Evolutionary conservation across 441 rosid species (phyloP).

Genomic region (Manihot esculenta): DNA sequence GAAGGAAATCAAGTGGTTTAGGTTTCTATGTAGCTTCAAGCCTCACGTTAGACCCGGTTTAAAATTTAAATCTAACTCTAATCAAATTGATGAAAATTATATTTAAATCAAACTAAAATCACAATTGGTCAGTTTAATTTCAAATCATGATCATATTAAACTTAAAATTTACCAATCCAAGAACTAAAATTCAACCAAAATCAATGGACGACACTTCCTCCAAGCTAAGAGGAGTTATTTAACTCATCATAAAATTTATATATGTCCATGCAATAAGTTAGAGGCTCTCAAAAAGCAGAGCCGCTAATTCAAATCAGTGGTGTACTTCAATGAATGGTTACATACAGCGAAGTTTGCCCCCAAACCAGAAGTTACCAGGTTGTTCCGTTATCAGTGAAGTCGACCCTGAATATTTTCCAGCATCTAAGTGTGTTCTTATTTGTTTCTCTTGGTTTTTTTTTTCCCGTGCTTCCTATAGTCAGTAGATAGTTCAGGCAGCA

Average conservation of each 20-base stretch:
- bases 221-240: not conserved
- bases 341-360: not conserved
- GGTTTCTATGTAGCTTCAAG: not conserved
- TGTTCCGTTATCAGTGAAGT: not conserved
- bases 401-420: not conserved
- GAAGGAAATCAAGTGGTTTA: not conserved
- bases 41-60: too few relatives aligned
- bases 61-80: too few relatives aligned
- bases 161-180: too few relatives aligned
- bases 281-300: constrained; percentile 25
- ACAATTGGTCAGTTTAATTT: too few relatives aligned
- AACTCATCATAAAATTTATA: not conserved
- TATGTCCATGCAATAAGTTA: not conserved
- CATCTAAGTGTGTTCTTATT: not conserved
- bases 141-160: too few relatives aligned
- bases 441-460: not conserved
- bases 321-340: not conserved
- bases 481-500: too few relatives aligned
- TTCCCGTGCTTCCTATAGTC: not conserved
- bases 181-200: not conserved
- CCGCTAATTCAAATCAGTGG: constrained; percentile 20
- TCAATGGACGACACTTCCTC: too few relatives aligned
- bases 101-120: too few relatives aligned
- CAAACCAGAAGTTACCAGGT: not conserved
- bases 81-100: not conserved